Evolutionary conservation across 257 asterid genomes (phyloP).

Genomic region (Nicotiana undulata): DNA sequence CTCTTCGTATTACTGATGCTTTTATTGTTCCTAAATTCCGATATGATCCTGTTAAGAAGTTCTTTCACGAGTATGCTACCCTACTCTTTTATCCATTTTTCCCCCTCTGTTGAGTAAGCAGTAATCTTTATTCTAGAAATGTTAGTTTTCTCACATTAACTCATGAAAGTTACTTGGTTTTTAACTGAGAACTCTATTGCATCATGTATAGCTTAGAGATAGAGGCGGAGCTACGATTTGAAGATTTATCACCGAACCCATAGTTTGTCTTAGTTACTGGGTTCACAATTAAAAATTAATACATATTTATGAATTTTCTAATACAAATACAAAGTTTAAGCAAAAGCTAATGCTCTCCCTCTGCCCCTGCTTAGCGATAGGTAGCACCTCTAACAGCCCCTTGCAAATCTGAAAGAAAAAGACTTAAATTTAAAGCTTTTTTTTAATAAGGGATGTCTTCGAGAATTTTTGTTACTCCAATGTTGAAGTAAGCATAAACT

Average conservation of each 20-base stretch:
- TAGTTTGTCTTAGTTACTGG: too few relatives aligned
- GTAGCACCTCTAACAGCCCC: neutral
- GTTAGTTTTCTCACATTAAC: neutral
- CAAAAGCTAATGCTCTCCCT: too few relatives aligned
- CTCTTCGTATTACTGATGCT: constrained; percentile 67
- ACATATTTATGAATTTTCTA: too few relatives aligned
- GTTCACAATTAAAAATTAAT: too few relatives aligned
- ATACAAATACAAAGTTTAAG: too few relatives aligned
- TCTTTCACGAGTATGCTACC: constrained; percentile 50
- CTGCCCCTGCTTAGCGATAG: neutral
- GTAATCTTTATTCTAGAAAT: neutral
- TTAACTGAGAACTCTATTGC: neutral
- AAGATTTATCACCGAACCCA: too few relatives aligned
- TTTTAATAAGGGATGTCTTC: neutral
- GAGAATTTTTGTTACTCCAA: neutral
- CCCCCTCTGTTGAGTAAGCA: neutral
- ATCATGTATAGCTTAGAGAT: neutral
- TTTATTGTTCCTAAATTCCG: constrained; percentile 67
- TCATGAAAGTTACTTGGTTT: neutral
- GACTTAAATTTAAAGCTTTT: neutral
- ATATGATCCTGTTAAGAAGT: constrained; percentile 69
- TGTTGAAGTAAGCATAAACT: neutral
- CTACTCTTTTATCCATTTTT: neutral
- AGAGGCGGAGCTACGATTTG: too few relatives aligned
- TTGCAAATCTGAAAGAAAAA: neutral